Base-by-base conservation (phyloP, 108 stramenopile genomes). In the Cyclotella sp. region DNA sequence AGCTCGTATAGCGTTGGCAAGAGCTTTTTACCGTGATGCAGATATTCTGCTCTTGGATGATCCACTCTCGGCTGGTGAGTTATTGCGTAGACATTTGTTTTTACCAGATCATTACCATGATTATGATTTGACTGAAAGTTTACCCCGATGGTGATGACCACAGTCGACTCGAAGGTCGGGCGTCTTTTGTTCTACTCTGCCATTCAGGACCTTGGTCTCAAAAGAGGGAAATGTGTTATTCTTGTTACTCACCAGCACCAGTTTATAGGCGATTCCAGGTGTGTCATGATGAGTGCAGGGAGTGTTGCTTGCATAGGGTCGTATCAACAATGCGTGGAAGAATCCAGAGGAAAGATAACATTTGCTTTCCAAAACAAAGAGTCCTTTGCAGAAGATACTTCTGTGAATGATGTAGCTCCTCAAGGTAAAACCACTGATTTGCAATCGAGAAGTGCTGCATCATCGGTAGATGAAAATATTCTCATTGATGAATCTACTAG, bases 171-270 rank as follows among this genome's bases (percentile, higher is more conserved):
- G 14, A 84, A 84, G 71, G 93, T 97, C 26, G 96, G 94, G 21
- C 63, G 86, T 16, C 79, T 85, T 1, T 85, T 98, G 11, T 98
- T 94, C 70, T 90, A 92, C 68, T 76, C 87, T 66, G 94, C 95
- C 15, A 84, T 97, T 22, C 70, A 76, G 54, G 86, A 78, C 13
- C 86, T 96, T 12, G 81, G 81, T 21, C 24, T 86, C 1, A 81
- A 83, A 1, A 63, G 80, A 73, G 82, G 86, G 0, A 90, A 91
- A 83, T 87, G 89, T 71, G 89, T 93, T 34, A 57, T 98, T 27
- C 75, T 98, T 27, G 97, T 93, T 4, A 97, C 97, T 26, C 97
- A 98, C 81, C 97, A 98, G 78, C 96, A 97, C 49, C 97, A 97
- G 68, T 93, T 90, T 70, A 89, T 89, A 76, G 81, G 64, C 21